Evolutionary conservation across 768 basidiomycete genomes (phyloP).

Genomic region (Coprinopsis sp.): DNA sequence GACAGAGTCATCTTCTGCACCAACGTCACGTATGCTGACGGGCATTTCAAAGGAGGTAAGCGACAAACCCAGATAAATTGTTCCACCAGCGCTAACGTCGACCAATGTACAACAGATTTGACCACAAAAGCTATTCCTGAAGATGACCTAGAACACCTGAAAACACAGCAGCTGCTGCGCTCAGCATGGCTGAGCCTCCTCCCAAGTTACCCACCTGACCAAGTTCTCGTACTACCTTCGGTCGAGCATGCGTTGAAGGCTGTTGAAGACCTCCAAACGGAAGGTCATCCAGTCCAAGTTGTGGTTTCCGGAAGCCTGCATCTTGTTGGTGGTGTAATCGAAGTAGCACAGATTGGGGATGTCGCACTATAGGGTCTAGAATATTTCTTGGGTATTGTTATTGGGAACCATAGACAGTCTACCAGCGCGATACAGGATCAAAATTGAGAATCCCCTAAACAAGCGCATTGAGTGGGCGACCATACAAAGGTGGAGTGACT

Average conservation of each 20-base stretch:
- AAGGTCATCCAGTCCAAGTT: conserved; percentile 41
- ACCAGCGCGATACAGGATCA: not conserved
- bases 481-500: conserved; percentile 1
- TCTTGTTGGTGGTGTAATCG: conserved; percentile 90
- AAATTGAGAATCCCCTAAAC: not conserved
- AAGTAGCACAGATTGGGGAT: conserved; percentile 79
- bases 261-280: conserved; percentile 42
- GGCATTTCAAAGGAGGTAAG: conserved; percentile 85
- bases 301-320: conserved; percentile 91
- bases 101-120: conserved; percentile 61
- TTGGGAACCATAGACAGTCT: too few species aligned
- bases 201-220: conserved; percentile 53
- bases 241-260: conserved; percentile 84
- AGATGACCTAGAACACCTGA: conserved; percentile 59
- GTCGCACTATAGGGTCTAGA: conserved; percentile 45
- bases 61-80: conserved; percentile 1
- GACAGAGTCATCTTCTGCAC: conserved; percentile 91
- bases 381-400: too few species aligned
- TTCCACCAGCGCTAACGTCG: not conserved
- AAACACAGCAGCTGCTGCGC: conserved; percentile 72
- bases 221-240: conserved; percentile 77
- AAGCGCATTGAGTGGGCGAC: too few species aligned
- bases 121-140: conserved; percentile 62
- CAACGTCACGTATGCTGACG: conserved; percentile 91
- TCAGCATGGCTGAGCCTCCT: conserved; percentile 65